Evolutionary conservation across 768 basidiomycete species (phyloP), one percentile per base, ranked within the genome.

Genomic region (Auriscalpium orientale): DNA sequence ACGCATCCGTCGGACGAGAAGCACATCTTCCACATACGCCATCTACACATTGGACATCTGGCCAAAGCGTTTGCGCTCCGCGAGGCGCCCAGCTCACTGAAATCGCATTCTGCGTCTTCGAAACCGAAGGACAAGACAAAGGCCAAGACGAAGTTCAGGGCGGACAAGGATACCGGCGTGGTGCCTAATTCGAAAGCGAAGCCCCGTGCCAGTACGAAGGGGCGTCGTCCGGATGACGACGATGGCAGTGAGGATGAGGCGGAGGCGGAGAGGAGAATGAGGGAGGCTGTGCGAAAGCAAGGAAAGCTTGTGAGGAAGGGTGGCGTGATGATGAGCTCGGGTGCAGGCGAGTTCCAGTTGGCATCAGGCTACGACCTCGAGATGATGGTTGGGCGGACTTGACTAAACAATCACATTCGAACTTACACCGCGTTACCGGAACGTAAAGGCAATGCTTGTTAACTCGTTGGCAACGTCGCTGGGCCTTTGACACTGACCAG

Each of bases 1-100:
- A 99, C 97, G 0, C 97, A 99, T 72, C 95, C 97, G 0, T 81
- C 89, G 15, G 84, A 86, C 58, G 97, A 98, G 70, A 99, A 98
- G 66, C 85, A 92, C 61, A 91, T 98, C 52, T 99, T 99, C 76
- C 95, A 98, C 70, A 85, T 98, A 57, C 88, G 89, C 15, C 83
- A 95, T 67, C 78, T 98, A 9, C 97, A 99, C 67, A 79, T 97
- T 46, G 97, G 97, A 1, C 97, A 99, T 74, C 72, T 92, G 47
- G 92, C 94, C 15, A 95, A 95, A 70, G 83, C 92, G 1, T 95
- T 95, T 65, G 90, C 89, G 1, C 76, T 95, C 60, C 87, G 93
- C 34, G 93, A 95, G 33, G 87, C 93, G 9, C 92, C 93, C 0
- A 74, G 66, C 22, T 64, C 64, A 2, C 65, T 79, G n/a, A 64